These are phyloP conservation scores for Zopfia rhizophila DNA, from an alignment of 2,329 filamentous ascomycete species.

Conservation along the genomic window DNA sequence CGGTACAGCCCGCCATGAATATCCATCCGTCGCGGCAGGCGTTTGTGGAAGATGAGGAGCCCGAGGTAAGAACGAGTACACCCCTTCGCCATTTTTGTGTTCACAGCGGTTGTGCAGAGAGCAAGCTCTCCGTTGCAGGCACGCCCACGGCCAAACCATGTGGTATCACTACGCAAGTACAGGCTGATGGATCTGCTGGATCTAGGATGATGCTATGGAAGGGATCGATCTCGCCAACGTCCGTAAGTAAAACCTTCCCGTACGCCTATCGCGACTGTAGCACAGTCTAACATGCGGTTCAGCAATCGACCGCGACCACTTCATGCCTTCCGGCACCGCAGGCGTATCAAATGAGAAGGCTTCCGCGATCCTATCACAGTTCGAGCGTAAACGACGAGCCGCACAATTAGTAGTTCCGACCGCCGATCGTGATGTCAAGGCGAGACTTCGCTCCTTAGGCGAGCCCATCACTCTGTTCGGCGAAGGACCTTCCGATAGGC, in stretches of 20 bases:
- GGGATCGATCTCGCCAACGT: constrained; percentile 71
- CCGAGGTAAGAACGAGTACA: constrained; percentile 73
- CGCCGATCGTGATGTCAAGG: constrained; percentile 86
- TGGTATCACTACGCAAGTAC: constrained; percentile 15
- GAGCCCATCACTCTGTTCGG: constrained; percentile 95
- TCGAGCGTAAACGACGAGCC: constrained; percentile 89
- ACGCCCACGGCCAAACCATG: constrained; percentile 36
- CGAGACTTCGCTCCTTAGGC: constrained; percentile 83
- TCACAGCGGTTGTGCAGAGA: constrained; percentile 17
- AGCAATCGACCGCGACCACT: constrained; percentile 84
- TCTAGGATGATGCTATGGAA: constrained; percentile 63
- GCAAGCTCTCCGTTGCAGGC: constrained; percentile 15
- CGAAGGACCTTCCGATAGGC: constrained; percentile 84
- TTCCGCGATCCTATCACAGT: constrained; percentile 85
- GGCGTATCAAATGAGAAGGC: constrained; percentile 83
- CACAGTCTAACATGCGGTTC: constrained; percentile 6
- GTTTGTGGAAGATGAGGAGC: constrained; percentile 86
- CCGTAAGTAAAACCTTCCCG: constrained; percentile 60
- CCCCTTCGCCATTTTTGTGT: constrained; percentile 22
- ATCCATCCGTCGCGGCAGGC: constrained; percentile 92
- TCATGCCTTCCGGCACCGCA: constrained; percentile 71
- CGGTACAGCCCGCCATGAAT: constrained; percentile 50
- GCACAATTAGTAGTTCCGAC: constrained; percentile 93
- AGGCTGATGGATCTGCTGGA: constrained; percentile 12
- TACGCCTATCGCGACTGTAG: no score